Evolutionary conservation across 2,329 filamentous ascomycete species (phyloP), one percentile per base, ranked within the genome.

Genomic region (Fusarium nygamai): DNA sequence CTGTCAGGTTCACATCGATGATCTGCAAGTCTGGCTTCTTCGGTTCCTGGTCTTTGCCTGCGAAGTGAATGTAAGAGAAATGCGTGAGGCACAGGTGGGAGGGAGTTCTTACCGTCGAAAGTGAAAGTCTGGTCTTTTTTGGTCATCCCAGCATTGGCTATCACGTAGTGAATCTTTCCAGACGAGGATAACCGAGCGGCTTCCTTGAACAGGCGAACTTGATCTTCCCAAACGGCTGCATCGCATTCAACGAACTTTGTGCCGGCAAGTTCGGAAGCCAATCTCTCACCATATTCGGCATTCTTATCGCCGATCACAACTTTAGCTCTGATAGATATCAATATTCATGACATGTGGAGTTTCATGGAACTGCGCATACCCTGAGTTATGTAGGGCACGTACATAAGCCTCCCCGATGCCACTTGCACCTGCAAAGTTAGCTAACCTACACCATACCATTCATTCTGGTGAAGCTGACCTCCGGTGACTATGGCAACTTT

Each of bases 321-420:
- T 3, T 24, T 50, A 1, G 36, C 38, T 19, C 64, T 67, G 4
- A 2, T 4, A 5, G 1, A 1, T 8, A 5, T 65, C 0, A 66
- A 13, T 1, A 20, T 16, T 36, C 19, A 24, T 22, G 4, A 2
- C 6, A 3, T 9, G 13, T 27, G 2, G 9, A 36, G n/a, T 27
- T 6, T 8, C 4, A 4, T 36, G 6, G 8, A 8, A 16, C 4
- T 38, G 12, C 13, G n/a, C 7, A 16, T 44, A 29, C 64, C 38
- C 61, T 59, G 27, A 17, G 14, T 5, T 39, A 4, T 66, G n/a
- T 4, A 67, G 11, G 22, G 38, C 44, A 14, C 51, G 38, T 12
- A 50, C 61, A 4, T 67, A 67, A 13, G 50, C 64, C 44, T 67
- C 27, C 3, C 64, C 64, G 6, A 66, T 67, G 0, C 61, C 64